Base-by-base conservation (phyloP, 2,329 filamentous ascomycete genomes). In the Penicillium sp. region DNA sequence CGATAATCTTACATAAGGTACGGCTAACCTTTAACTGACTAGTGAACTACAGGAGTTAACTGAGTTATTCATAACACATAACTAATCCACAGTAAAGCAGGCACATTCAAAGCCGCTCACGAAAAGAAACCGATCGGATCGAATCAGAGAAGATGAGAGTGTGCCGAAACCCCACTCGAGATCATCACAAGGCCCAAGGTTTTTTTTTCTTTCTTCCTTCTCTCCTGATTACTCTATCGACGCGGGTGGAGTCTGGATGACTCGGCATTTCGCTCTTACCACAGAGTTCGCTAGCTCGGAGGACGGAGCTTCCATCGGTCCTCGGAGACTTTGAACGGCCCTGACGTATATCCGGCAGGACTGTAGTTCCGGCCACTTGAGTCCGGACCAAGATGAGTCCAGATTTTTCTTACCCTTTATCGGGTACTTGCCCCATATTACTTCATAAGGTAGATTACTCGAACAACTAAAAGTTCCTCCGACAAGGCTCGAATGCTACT, bases 331-430 rank as follows among this genome's bases (percentile, higher is more conserved):
- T 58, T 55, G 54, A 53, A 47, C 31, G 35, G 43, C 49, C 54
- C 53, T 63, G 63, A 65, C 58, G 63, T 67, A 67, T 61, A 65
- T 64, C 62, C 61, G 60, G 60, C 28, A 54, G 63, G 63, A 63
- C 34, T 59, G 28, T 14, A 63, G 15, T 63, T 66, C 64, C 66
- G 58, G 47, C 55, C 57, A 58, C 38, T 47, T 38, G 43, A 25
- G 20, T 25, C 15, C n/a, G 31, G 8, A 22, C 11, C 31, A 47
- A 25, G 20, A 12, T 35, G 22, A 49, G n/a, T n/a, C 31, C 35
- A 22, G 15, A n/a, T 22, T n/a, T 45, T 45, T n/a, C 14, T 31
- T 31, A 28, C 25, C 43, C 14, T n/a, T 47, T 47, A 47, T n/a
- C n/a, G 43, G 7, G 15, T n/a, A 31, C 43, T 47, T n/a, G 25